These are phyloP conservation scores for Caloboletus firmus DNA, from an alignment of 1,284 basidiomycete species.

Conservation along the genomic window DNA sequence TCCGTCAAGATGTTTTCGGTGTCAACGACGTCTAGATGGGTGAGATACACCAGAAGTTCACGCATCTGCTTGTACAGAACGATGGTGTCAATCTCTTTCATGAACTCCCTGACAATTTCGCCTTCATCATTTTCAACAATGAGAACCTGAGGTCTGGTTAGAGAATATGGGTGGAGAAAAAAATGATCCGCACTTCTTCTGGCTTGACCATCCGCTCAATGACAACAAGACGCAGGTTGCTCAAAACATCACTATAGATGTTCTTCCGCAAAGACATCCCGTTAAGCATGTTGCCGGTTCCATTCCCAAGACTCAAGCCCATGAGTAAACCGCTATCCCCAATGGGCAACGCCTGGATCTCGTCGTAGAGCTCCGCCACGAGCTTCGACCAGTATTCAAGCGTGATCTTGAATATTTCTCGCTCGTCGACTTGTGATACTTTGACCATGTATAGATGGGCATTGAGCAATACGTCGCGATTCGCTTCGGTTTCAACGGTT, in stretches of 20 bases:
- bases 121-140: slow-evolving; percentile 99
- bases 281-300: slow-evolving; percentile 66
- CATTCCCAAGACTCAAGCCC: slow-evolving; percentile 81
- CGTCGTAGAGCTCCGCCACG: slow-evolving; percentile 98
- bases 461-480: slow-evolving; percentile 93
- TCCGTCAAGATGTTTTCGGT: slow-evolving; percentile 97
- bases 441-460: slow-evolving; percentile 99
- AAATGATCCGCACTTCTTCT: slow-evolving; percentile 74
- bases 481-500: slow-evolving; percentile 88
- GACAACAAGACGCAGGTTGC: slow-evolving; percentile 93
- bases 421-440: slow-evolving; percentile 96
- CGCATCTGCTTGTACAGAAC: slow-evolving; percentile 99
- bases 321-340: slow-evolving; percentile 93
- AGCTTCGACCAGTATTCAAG: slow-evolving; percentile 99
- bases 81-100: slow-evolving; percentile 99
- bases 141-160: slow-evolving; percentile 63
- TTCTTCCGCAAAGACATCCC: slow-evolving; percentile 87
- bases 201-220: slow-evolving; percentile 99
- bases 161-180: slow-evolving; percentile 8
- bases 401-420: slow-evolving; percentile 99
- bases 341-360: slow-evolving; percentile 90
- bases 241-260: slow-evolving; percentile 92
- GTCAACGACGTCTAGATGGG: slow-evolving; percentile 94
- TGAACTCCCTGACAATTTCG: slow-evolving; percentile 98
- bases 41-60: slow-evolving; percentile 94